Evolutionary conservation across 140 eudicot genomes (phyloP), one percentile per base, ranked within the genome.

Genomic region (Ambrosia hybrid): DNA sequence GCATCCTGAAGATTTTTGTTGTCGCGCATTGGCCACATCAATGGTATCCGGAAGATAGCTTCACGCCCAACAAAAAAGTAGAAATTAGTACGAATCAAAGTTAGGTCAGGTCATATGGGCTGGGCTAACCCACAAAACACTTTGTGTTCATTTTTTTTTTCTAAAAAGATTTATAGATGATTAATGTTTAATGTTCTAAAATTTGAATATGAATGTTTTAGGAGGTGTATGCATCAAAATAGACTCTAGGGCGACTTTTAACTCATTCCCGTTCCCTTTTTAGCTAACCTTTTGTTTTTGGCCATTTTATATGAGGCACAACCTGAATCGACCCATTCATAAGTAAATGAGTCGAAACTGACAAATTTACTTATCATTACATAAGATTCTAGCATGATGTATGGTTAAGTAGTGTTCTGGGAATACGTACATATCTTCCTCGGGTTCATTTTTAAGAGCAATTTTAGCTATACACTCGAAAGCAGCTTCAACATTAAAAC

Each of bases 401-500:
- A 53, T 34, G 56, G 15, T 63, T 41, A 64, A 49, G 36, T 72
- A 65, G 38, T 17, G 71, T 45, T 65, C 38, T 16, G 55, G 8
- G 15, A 33, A 43, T n/a, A 60, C 89, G 15, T 75, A 83, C 87
- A 71, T 67, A 59, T 83, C 87, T 71, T 83, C 87, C 68, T 79
- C 87, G 51, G 84, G 79, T 55, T 79, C 84, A 63, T 79, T 79
- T 65, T 75, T 79, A 9, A 83, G 80, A 75, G 87, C 87, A 48
- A 66, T 79, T 75, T 68, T 83, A 39, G 84, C 82, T 66, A 83
- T 83, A 65, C 82, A 79, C 73, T 83, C 82, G 61, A 83, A 83
- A 66, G 87, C 84, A 75, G 82, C 84, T 72, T 83, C 87, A 66
- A 83, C 84, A 26, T 83, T 79, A 17, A 59, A 78, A 15, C 84